Base-by-base conservation (phyloP, 495 filamentous ascomycete genomes). In the Poronia punctata region DNA sequence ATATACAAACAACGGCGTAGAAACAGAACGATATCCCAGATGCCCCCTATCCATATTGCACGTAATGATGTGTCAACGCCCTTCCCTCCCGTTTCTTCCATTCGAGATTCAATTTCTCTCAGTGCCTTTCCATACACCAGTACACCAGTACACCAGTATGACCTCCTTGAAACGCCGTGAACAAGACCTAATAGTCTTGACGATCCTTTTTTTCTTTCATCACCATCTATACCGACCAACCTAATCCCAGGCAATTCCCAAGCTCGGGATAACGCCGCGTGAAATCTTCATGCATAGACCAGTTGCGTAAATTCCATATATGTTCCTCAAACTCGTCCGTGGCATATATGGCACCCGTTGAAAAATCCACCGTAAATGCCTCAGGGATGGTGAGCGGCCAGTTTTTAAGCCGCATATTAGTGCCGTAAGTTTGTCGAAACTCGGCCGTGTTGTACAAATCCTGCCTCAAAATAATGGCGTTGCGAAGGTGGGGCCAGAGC, bases 391-490 rank as follows among this genome's bases (percentile, higher is more conserved):
- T 21, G 18, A 25, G 28, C 16, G 38, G 33, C 45, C 26, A 35
- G 10, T 36, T 21, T 21, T 57, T 54, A 19, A 61, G 35, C 27
- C 22, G 48, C 10, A 60, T 24, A 36, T 53, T 56, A 10, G 38
- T 34, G 19, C 42, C 49, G 33, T 59, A 53, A 22, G 51, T 36
- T 19, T 48, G 49, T 18, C 55, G 50, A 35, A 61, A 63, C 33
- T 61, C 52, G 5, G 33, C 25, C n/a, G 52, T 64, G 17, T 50
- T 50, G 45, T 63, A 64, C 17, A 38, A 21, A 18, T 34, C 49
- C 26, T 59, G 61, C 26, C 51, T 52, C 16, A 50, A 32, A 23
- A 61, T 60, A 45, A 66, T 40, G 34, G 49, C 52, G 18, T 54
- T 60, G 14, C 57, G 45, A 35, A 61, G 48, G 26, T 52, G 40